Percentiles rank a stretch among this genome's conserved stretches.
phyloP scores from a whole-genome alignment of 495 filamentous ascomycete genomes.

The Filosporella fistucella region DNA sequence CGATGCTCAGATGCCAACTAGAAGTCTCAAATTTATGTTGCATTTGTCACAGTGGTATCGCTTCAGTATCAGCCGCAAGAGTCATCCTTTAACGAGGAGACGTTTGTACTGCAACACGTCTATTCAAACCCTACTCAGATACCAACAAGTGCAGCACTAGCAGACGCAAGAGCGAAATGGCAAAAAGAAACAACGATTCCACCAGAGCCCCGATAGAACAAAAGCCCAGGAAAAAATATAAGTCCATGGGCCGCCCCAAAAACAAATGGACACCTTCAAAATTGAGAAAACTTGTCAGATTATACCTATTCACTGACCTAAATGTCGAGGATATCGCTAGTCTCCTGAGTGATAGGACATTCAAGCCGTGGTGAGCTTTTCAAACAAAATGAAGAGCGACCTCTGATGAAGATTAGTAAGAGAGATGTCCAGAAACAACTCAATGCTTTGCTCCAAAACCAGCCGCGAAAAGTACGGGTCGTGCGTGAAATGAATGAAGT shows the following conservation, averaged over 20 bases:
- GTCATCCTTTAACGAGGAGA: too few species aligned
- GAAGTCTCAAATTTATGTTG: too few species aligned
- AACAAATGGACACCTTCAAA: conserved; percentile 9
- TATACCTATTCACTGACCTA: conserved; percentile 11
- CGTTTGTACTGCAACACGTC: too few species aligned
- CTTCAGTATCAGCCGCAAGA: too few species aligned
- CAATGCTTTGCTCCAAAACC: conserved; percentile 1
- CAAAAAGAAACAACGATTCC: too few species aligned
- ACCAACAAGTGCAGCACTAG: too few species aligned
- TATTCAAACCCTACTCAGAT: too few species aligned
- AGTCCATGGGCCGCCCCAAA: conserved; percentile 15
- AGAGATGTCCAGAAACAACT: conserved; percentile 9
- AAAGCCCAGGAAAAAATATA: too few species aligned
- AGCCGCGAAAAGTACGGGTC: conserved; percentile 1
- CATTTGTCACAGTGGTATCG: too few species aligned
- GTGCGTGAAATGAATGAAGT: conserved; percentile 1
- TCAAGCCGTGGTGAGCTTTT: background rate
- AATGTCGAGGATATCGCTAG: conserved; percentile 3
- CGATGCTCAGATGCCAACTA: too few species aligned
- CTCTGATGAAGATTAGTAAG: background rate
- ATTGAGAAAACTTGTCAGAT: conserved; percentile 8
- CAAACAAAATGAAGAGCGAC: background rate
- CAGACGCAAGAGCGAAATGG: too few species aligned
- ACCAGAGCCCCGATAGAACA: too few species aligned
- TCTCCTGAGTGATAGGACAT: background rate